Conservation (phyloP, 345 rosid genomes). For the Conringia planisiliqua region DNA sequence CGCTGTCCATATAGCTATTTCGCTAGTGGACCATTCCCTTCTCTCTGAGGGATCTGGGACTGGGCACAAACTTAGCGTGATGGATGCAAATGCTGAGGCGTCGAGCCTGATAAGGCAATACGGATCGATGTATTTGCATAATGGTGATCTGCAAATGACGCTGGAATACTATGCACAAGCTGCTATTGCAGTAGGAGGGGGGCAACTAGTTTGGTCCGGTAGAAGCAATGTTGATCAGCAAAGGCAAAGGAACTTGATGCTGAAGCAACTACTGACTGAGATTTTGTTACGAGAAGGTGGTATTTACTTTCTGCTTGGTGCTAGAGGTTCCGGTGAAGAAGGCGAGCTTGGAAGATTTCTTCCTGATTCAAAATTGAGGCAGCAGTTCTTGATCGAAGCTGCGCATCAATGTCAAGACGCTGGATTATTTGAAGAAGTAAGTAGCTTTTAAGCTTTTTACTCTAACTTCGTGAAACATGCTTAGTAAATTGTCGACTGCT, state of each 20-base stretch:
- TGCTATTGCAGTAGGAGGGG: constrained; percentile 93
- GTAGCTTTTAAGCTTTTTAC: constrained; percentile 19
- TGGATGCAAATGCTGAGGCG: constrained; percentile 93
- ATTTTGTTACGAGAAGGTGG: constrained; percentile 87
- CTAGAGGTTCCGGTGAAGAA: constrained; percentile 88
- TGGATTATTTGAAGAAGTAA: constrained; percentile 85
- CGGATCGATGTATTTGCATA: constrained; percentile 76
- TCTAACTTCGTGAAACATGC: neutral
- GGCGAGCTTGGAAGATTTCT: constrained; percentile 82
- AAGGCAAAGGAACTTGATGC: constrained; percentile 82
- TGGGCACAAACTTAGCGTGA: constrained; percentile 65
- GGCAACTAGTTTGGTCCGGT: constrained; percentile 80
- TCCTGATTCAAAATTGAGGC: constrained; percentile 56
- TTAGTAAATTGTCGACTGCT: neutral
- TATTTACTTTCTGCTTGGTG: constrained; percentile 70
- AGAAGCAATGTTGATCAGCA: constrained; percentile 77
- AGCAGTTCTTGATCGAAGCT: constrained; percentile 84
- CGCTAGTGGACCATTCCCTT: constrained; percentile 76
- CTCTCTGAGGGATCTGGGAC: constrained; percentile 65
- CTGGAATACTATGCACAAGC: constrained; percentile 97
- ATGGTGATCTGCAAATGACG: constrained; percentile 70
- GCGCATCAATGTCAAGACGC: constrained; percentile 82
- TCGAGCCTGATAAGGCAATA: constrained; percentile 88
- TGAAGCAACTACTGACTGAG: constrained; percentile 90
- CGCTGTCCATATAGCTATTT: constrained; percentile 76